Conservation (phyloP, 768 basidiomycete genomes). For the Rhizopogon vinicolor region DNA sequence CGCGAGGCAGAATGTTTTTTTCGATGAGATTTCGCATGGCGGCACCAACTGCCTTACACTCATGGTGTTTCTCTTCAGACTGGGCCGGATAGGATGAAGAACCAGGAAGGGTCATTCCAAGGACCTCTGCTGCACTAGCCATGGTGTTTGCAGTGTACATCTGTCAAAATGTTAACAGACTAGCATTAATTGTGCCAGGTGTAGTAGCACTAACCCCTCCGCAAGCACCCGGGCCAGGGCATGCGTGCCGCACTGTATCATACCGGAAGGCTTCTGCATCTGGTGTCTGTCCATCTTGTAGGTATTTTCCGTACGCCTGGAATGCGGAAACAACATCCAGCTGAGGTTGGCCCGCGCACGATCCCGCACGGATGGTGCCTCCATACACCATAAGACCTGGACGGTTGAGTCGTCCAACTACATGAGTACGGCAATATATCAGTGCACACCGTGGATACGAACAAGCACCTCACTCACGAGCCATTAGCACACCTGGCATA, state of each 20-base stretch:
- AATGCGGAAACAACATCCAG: slow-evolving; percentile 97
- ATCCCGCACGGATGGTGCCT: slow-evolving; percentile 89
- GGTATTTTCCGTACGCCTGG: slow-evolving; percentile 94
- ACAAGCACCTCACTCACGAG: slow-evolving; percentile 51
- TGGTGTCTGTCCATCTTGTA: slow-evolving; percentile 82
- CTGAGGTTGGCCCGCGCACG: slow-evolving; percentile 82
- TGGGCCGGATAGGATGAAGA: slow-evolving; percentile 97
- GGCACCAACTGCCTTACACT: slow-evolving; percentile 76
- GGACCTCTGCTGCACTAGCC: slow-evolving; percentile 90
- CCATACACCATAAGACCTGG: slow-evolving; percentile 98
- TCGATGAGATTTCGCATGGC: slow-evolving; percentile 86
- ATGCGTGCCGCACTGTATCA: slow-evolving; percentile 86
- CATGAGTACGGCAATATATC: slow-evolving; percentile 3
- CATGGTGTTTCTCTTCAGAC: slow-evolving; percentile 80
- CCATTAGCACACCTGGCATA: slow-evolving; percentile 99
- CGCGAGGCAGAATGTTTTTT: slow-evolving; percentile 87
- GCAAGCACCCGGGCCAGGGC: slow-evolving; percentile 97
- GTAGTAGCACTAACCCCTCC: slow-evolving; percentile 70
- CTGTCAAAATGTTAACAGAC: slow-evolving; percentile 32
- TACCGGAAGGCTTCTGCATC: slow-evolving; percentile 82
- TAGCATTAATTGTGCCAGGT: background rate
- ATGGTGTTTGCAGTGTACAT: slow-evolving; percentile 99
- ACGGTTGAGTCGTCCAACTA: slow-evolving; percentile 92
- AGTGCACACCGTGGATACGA: background rate
- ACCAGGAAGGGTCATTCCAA: slow-evolving; percentile 95